These are phyloP conservation scores for Oryza meyeriana DNA, from an alignment of 176 grass and related monocot genomes.

Conservation along the genomic window DNA sequence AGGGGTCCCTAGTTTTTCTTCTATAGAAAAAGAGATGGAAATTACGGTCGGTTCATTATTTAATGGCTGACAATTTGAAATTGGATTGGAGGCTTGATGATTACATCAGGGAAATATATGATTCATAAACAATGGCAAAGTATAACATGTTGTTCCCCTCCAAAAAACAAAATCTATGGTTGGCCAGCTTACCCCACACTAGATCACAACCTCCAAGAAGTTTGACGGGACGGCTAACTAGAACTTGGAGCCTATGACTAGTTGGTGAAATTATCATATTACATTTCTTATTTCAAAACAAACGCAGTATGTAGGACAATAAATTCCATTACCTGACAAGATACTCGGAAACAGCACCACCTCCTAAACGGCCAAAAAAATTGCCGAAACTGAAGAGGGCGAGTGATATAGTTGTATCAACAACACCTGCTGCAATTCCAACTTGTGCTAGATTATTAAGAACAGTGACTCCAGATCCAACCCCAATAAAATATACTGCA, in stretches of 20 bases:
- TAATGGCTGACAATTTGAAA: neutral
- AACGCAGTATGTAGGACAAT: neutral
- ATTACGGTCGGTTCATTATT: neutral
- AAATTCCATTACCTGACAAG: constrained; percentile 66
- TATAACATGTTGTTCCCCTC: neutral
- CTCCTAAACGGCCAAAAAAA: constrained; percentile 84
- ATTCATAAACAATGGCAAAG: neutral
- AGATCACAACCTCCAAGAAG: constrained; percentile 1
- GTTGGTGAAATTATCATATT: neutral
- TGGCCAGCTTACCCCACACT: neutral
- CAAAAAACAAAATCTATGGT: neutral
- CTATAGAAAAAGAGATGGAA: neutral
- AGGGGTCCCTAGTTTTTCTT: neutral
- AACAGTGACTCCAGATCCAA: constrained; percentile 88
- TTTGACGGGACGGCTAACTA: neutral
- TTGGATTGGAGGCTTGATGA: neutral
- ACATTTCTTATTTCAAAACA: neutral
- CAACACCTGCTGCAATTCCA: constrained; percentile 72
- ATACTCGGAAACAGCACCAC: constrained; percentile 68
- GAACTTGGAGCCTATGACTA: neutral
- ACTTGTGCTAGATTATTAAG: constrained; percentile 94
- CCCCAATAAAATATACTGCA: constrained; percentile 69
- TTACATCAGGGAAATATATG: neutral
- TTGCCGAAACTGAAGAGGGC: constrained; percentile 95
- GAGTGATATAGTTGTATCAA: constrained; percentile 68